These are phyloP conservation scores for Dioszegia aurantiaca DNA, from an alignment of 768 basidiomycete species.

Conservation along the genomic window DNA sequence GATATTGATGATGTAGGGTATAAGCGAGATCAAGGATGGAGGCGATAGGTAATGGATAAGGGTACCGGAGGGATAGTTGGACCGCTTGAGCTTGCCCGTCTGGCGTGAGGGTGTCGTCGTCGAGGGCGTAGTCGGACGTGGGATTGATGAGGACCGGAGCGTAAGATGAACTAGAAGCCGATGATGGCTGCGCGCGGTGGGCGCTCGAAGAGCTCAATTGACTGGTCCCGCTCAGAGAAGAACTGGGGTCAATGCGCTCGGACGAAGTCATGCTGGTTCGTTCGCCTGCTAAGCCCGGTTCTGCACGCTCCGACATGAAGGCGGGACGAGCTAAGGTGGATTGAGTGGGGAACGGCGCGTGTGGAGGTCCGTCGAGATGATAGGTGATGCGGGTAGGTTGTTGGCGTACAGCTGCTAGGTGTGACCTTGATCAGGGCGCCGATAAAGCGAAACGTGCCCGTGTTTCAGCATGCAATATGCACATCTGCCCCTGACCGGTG, in stretches of 20 bases:
- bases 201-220: background rate
- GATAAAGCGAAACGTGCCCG: constrained; percentile 1
- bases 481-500: no score
- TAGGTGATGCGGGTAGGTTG: no score
- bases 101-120: background rate
- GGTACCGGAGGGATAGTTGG: constrained; percentile 16
- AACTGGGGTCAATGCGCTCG: no score
- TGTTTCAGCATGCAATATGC: no score
- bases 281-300: no score
- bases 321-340: no score
- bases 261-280: no score
- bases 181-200: background rate
- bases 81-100: background rate
- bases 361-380: no score
- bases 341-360: no score
- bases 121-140: background rate
- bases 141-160: constrained; percentile 14
- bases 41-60: constrained; percentile 27
- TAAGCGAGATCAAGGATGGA: constrained; percentile 24
- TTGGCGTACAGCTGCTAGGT: no score
- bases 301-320: no score
- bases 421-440: no score
- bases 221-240: background rate
- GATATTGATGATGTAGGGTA: constrained; percentile 15
- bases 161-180: constrained; percentile 7